Conservation (phyloP, 257 asterid species). For the Solanum habrochaites region DNA sequence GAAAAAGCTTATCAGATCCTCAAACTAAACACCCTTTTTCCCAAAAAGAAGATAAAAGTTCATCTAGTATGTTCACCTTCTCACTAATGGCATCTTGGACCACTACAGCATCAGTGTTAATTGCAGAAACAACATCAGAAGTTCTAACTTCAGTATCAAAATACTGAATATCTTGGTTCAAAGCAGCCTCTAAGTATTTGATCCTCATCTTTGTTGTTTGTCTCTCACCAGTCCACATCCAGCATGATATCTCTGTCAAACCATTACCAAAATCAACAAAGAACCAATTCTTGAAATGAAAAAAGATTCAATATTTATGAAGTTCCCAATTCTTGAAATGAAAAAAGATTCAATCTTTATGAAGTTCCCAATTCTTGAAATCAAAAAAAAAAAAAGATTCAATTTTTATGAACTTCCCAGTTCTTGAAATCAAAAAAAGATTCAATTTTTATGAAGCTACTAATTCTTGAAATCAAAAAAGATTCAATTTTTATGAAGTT, state of each 20-base stretch:
- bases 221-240: conserved; percentile 99
- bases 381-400: background rate
- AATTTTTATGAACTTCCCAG: background rate
- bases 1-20: background rate
- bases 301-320: background rate
- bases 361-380: background rate
- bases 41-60: background rate
- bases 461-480: background rate
- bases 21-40: background rate
- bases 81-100: conserved; percentile 96
- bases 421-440: background rate
- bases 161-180: conserved; percentile 75
- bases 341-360: background rate
- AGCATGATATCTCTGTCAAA: conserved; percentile 81
- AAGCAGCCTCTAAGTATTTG: conserved; percentile 69
- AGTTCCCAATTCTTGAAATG: background rate
- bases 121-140: conserved; percentile 84
- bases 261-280: conserved; percentile 5
- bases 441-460: background rate
- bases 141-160: conserved; percentile 85
- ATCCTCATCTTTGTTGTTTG: conserved; percentile 87
- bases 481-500: background rate
- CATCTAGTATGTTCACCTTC: conserved; percentile 35
- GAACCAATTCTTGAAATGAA: background rate
- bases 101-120: conserved; percentile 81